Base-by-base conservation (phyloP, 2,329 filamentous ascomycete genomes). In the Mycosphaerella arachidis region DNA sequence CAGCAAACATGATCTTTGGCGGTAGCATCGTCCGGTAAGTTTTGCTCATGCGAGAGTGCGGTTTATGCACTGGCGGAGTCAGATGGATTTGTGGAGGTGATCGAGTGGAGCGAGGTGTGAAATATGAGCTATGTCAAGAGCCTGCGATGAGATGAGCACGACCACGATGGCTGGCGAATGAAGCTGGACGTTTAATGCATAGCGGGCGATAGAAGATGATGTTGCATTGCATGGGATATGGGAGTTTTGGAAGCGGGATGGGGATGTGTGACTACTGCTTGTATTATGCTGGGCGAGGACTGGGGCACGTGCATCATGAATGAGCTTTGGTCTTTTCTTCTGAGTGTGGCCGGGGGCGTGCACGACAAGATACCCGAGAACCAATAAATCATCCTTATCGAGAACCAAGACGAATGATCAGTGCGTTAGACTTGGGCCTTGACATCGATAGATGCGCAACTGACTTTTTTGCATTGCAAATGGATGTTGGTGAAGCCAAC, bases 1-100 rank as follows among this genome's bases (percentile, higher is more conserved):
- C 7, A 74, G 72, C 60, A 65, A 66, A 62, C 70, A 72, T 55
- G 72, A 74, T 64, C 55, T 74, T 45, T 74, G 72, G 71, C 63
- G 72, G 18, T 57, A 57, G 55, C 18, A 12, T 35, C 50, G 50
- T 30, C 30, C 50, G 50, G 20, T n/a, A 7, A n/a, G 13, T 2
- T 18, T 43, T 43, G 40, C 40, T 16, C 40, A 50, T 50, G 24
- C 29, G 20, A 50, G 20, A 20, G 20, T 16, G 20, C 9, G 20
- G 46, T 30, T 50, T 10, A 27, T 27, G 8, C 29, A 13, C 12
- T 50, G 46, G 46, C 46, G 29, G 46, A 16, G 9, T 5, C 18
- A 31, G 46, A 50, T 50, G 46, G 20, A 50, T 50, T 18, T 50
- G 4, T 50, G 46, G 46, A 50, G 46, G 13, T 50, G 46, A 50